Percentiles rank a stretch among this genome's conserved stretches.
Conservation (phyloP, 169 alveolate species). For the Plasmodium blacklocki region DNA sequence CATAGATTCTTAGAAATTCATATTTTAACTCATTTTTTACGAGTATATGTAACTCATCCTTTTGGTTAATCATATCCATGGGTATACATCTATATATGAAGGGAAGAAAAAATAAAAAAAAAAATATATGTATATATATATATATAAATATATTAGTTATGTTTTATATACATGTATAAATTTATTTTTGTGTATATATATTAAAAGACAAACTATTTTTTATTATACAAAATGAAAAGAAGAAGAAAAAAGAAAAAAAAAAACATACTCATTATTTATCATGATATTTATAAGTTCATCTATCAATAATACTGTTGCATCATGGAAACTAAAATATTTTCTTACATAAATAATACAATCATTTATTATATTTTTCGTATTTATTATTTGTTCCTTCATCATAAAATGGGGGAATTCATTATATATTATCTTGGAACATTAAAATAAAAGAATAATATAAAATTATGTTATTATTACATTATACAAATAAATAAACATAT, state of each 20-base stretch:
- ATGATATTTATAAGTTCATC: conserved; percentile 50
- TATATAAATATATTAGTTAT: neutral
- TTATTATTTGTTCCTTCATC: conserved; percentile 35
- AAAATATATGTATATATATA: conserved; percentile 1
- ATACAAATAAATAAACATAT: too few species aligned
- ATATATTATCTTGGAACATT: neutral
- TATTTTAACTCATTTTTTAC: conserved; percentile 39
- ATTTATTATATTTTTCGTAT: conserved; percentile 20
- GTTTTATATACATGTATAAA: too few species aligned
- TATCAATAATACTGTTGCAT: conserved; percentile 26
- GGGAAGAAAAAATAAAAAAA: neutral
- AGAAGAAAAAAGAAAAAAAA: neutral
- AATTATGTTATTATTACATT: neutral
- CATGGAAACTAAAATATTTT: conserved; percentile 55
- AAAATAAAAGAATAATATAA: neutral
- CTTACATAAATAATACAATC: conserved; percentile 57
- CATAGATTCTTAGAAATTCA: conserved; percentile 50
- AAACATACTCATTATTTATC: conserved; percentile 29
- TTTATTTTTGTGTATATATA: too few species aligned
- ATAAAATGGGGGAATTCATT: neutral
- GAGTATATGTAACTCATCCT: conserved; percentile 16
- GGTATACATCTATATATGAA: conserved; percentile 22
- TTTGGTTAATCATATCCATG: conserved; percentile 16
- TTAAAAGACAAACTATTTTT: too few species aligned
- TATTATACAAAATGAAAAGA: too few species aligned